Evolutionary conservation across 148 eudicot species (phyloP).

Genomic region (Salicornia ramosissima): DNA sequence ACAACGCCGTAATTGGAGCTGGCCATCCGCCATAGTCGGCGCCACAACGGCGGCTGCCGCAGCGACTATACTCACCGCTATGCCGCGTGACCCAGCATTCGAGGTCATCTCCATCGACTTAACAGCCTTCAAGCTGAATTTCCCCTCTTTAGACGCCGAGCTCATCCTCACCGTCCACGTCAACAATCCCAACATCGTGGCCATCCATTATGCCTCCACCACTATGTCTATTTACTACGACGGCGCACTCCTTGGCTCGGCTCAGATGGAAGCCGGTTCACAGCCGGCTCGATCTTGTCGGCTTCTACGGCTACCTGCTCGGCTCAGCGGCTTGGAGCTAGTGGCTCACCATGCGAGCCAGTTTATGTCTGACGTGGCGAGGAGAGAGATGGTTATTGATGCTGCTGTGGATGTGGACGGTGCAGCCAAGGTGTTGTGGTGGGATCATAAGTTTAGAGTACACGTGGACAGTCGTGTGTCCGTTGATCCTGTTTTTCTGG

Average conservation of each 20-base stretch:
- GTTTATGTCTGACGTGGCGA: constrained; percentile 57
- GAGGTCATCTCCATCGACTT: constrained; percentile 63
- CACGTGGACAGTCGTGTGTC: constrained; percentile 71
- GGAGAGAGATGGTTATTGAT: constrained; percentile 75
- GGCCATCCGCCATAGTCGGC: constrained; percentile 63
- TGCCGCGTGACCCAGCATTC: constrained; percentile 68
- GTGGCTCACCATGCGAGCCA: constrained; percentile 52
- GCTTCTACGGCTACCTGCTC: constrained; percentile 58
- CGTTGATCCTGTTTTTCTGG: constrained; percentile 87
- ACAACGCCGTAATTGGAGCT: constrained; percentile 36
- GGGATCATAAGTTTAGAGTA: constrained; percentile 71
- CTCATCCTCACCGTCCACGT: constrained; percentile 78
- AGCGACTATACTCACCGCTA: constrained; percentile 31
- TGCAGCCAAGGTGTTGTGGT: constrained; percentile 74
- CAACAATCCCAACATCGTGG: constrained; percentile 80
- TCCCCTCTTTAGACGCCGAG: constrained; percentile 69
- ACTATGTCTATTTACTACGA: constrained; percentile 70
- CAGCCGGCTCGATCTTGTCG: constrained; percentile 64
- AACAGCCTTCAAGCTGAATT: constrained; percentile 65
- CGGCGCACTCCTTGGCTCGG: constrained; percentile 69
- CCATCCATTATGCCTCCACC: constrained; percentile 58
- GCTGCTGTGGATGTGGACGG: constrained; percentile 68
- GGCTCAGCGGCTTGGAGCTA: constrained; percentile 66
- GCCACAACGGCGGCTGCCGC: constrained; percentile 59
- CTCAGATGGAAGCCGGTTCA: constrained; percentile 58